phyloP scores from a whole-genome alignment of 2,329 filamentous ascomycete species.

The Chaetomium sp. region DNA sequence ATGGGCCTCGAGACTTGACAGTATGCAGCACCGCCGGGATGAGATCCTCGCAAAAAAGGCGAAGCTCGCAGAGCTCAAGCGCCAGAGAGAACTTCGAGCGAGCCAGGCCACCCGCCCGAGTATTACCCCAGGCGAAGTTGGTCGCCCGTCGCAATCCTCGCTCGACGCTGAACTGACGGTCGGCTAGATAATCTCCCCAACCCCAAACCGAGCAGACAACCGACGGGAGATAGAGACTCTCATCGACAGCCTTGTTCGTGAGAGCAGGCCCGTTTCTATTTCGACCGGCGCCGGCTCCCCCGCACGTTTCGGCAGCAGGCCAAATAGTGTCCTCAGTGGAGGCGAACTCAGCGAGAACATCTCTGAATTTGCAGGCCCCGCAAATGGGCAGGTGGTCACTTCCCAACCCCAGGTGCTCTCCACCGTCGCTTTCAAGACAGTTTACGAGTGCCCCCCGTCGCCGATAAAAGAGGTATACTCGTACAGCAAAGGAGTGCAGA shows the following conservation, averaged over 20 bases:
- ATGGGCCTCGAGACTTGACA: slow-evolving; percentile 52
- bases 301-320: slow-evolving; percentile 70
- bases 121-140: slow-evolving; percentile 70
- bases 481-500: slow-evolving; percentile 97
- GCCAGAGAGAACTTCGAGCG: slow-evolving; percentile 81
- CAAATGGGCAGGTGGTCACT: slow-evolving; percentile 45
- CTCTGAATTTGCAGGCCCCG: slow-evolving; percentile 59
- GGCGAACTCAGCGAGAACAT: slow-evolving; percentile 73
- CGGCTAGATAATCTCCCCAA: slow-evolving; percentile 67
- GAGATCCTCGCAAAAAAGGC: slow-evolving; percentile 97
- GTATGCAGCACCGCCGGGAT: slow-evolving; percentile 81
- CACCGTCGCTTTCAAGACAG: slow-evolving; percentile 71
- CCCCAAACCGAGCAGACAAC: slow-evolving; percentile 67
- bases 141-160: slow-evolving; percentile 15
- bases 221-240: slow-evolving; percentile 80
- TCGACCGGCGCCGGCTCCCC: slow-evolving; percentile 68
- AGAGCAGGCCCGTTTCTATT: slow-evolving; percentile 71
- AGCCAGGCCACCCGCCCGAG: slow-evolving; percentile 75
- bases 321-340: slow-evolving; percentile 82
- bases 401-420: slow-evolving; percentile 68
- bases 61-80: slow-evolving; percentile 93
- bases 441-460: slow-evolving; percentile 78
- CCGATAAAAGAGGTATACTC: slow-evolving; percentile 84
- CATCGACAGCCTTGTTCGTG: slow-evolving; percentile 80
- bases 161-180: slow-evolving; percentile 17